These are phyloP conservation scores for Rhododendron kiyosumense DNA, from an alignment of 148 eudicot species.

Conservation along the genomic window DNA sequence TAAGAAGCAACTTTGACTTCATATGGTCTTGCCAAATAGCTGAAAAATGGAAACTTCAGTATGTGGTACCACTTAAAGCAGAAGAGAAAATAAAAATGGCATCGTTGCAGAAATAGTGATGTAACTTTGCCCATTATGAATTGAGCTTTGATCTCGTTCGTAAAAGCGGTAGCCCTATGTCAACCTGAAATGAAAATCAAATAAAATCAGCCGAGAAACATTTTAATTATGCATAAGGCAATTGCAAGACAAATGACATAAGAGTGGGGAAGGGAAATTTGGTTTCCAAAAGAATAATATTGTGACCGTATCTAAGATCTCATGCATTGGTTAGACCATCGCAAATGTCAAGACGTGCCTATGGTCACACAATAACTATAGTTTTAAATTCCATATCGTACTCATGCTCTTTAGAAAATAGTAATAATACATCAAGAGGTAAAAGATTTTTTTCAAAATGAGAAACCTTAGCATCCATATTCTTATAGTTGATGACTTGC, in stretches of 20 bases:
- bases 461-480: not conserved
- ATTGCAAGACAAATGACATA: not conserved
- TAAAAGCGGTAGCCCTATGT: constrained; percentile 21
- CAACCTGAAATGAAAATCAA: constrained; percentile 26
- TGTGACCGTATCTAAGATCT: not conserved
- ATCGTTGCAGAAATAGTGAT: not conserved
- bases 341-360: too few relatives aligned
- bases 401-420: not conserved
- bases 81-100: not conserved
- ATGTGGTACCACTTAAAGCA: not conserved
- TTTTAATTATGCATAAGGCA: not conserved
- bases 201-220: not conserved
- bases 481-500: not conserved
- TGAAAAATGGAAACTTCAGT: constrained; percentile 19
- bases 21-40: constrained; percentile 62
- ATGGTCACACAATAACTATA: too few relatives aligned
- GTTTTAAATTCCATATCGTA: not conserved
- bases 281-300: not conserved
- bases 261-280: not conserved
- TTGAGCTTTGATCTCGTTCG: constrained; percentile 36
- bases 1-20: too few relatives aligned
- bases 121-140: constrained; percentile 51
- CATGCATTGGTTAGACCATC: not conserved
- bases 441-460: not conserved
- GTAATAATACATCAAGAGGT: not conserved